Conservation (phyloP, 129 eudicot genomes). For the Saussurea involucrata region DNA sequence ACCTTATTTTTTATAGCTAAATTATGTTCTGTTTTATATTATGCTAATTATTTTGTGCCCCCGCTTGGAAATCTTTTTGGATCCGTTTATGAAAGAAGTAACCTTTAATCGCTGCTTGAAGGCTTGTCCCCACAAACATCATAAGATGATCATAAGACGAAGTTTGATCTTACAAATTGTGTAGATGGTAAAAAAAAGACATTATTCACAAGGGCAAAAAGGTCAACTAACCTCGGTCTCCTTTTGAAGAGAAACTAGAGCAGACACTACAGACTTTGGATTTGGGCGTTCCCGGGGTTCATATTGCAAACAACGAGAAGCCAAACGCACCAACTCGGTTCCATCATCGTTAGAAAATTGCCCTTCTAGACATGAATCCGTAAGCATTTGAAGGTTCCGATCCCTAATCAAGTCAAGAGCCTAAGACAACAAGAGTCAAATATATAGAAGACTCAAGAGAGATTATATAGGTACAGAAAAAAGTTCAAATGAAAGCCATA, state of each 20-base stretch:
- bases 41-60: background rate
- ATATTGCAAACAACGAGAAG: slow-evolving; percentile 68
- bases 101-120: background rate
- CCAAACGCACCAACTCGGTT: slow-evolving; percentile 64
- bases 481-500: background rate
- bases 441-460: background rate
- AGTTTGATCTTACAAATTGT: slow-evolving; percentile 1
- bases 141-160: background rate
- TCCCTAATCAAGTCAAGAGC: slow-evolving; percentile 72
- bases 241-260: slow-evolving; percentile 55
- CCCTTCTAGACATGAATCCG: slow-evolving; percentile 77
- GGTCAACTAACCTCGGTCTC: slow-evolving; percentile 51
- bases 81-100: background rate
- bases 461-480: background rate
- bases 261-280: slow-evolving; percentile 43
- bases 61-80: background rate
- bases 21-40: background rate
- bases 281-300: slow-evolving; percentile 71
- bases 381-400: slow-evolving; percentile 67
- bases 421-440: slow-evolving; percentile 27
- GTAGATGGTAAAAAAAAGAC: background rate
- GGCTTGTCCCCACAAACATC: background rate
- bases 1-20: background rate
- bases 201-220: background rate
- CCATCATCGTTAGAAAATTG: slow-evolving; percentile 61